These are phyloP conservation scores for Croton setiger DNA, from an alignment of 441 rosid species.

Conservation along the genomic window DNA sequence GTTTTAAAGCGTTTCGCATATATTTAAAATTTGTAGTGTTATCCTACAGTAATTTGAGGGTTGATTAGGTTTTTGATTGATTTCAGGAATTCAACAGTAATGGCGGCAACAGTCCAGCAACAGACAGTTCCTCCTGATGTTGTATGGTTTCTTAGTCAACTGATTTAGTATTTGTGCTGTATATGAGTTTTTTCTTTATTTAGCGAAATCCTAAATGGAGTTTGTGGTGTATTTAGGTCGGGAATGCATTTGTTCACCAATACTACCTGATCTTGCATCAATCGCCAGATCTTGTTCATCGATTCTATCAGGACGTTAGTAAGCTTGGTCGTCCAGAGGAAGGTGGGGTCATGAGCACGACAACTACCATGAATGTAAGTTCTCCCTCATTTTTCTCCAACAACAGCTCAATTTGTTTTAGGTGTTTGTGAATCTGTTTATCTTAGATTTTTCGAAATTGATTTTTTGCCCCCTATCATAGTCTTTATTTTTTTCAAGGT, in stretches of 20 bases:
- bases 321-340: conserved; percentile 74
- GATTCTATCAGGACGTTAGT: conserved; percentile 75
- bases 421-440: not conserved
- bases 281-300: conserved; percentile 65
- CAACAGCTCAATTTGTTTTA: not conserved
- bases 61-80: conserved; percentile 3
- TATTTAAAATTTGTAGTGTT: not conserved
- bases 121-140: conserved; percentile 39
- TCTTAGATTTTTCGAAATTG: not conserved
- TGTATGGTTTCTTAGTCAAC: conserved; percentile 34
- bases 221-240: conserved; percentile 48
- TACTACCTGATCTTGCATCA: conserved; percentile 72
- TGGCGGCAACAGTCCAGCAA: conserved; percentile 47
- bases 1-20: not conserved
- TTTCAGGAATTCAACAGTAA: conserved; percentile 26
- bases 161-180: not conserved
- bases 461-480: not conserved
- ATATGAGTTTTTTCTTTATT: not conserved
- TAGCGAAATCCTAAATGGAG: not conserved
- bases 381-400: not conserved
- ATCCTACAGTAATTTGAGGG: not conserved
- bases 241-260: conserved; percentile 73
- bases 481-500: no score
- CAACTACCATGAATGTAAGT: conserved; percentile 68
- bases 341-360: conserved; percentile 49